phyloP scores from a whole-genome alignment of 2,329 filamentous ascomycete genomes.

The Fusarium temperatum region DNA sequence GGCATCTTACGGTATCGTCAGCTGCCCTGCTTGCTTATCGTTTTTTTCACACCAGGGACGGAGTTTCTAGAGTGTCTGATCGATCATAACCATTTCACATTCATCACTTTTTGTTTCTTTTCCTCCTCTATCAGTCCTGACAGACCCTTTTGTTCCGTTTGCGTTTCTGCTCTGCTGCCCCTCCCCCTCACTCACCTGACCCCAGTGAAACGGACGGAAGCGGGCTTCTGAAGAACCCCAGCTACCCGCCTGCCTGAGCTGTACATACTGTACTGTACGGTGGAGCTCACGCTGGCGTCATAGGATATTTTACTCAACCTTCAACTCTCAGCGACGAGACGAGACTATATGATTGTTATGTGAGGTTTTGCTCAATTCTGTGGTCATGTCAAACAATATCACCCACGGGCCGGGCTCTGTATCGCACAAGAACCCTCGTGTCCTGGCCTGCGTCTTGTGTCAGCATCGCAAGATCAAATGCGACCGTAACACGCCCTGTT shows the following conservation, averaged over 20 bases:
- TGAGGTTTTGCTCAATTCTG: constrained; percentile 35
- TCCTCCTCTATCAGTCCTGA: neutral
- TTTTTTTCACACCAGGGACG: neutral
- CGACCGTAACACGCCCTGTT: constrained; percentile 66
- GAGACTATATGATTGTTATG: constrained; percentile 39
- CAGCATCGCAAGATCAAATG: constrained; percentile 72
- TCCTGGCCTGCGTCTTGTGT: constrained; percentile 65
- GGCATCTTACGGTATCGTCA: constrained; percentile 25
- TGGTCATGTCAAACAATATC: constrained; percentile 47
- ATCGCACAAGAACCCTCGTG: constrained; percentile 53
- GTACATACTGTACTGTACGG: neutral
- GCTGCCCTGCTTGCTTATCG: constrained; percentile 20
- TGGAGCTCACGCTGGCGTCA: constrained; percentile 31
- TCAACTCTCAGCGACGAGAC: constrained; percentile 8
- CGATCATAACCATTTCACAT: neutral
- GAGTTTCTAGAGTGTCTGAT: neutral
- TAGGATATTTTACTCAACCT: constrained; percentile 30
- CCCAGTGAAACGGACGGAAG: constrained; percentile 4
- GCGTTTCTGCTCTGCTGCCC: constrained; percentile 12
- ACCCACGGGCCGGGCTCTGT: constrained; percentile 33
- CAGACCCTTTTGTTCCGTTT: neutral
- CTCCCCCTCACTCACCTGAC: constrained; percentile 37
- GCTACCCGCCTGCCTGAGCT: constrained; percentile 7
- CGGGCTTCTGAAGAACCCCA: constrained; percentile 18
- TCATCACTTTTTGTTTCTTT: neutral